Base-by-base conservation (phyloP, 345 rosid genomes). In the Passiflora organensis region DNA sequence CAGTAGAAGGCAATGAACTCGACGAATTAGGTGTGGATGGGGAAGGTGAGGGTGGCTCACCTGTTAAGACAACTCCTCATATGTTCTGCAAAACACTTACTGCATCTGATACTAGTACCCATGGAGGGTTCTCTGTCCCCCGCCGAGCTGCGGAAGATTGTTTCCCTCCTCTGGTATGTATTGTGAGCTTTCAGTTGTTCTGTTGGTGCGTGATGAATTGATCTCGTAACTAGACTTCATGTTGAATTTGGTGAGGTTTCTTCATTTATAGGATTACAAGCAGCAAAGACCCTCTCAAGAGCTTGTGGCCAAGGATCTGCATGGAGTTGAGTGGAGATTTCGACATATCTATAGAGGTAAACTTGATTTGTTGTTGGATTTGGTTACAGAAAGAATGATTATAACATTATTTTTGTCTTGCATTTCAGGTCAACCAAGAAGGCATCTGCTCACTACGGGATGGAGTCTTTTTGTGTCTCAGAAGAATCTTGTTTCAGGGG, bases 381-480 rank as follows among this genome's bases (percentile, higher is more conserved):
- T 43, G 43, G 10, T 64, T 56, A 13, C 10, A 38, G 51, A 39
- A 62, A 50, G 61, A 24, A 32, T 11, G 4, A 32, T 36, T 10
- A 44, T 54, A 16, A 53, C 24, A 19, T 61, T 42, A 53, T n/a
- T 45, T 58, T 52, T 43, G 48, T 64, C 48, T 50, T 64, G 38
- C 41, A 24, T 69, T 66, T 58, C 75, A 91, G 98, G 98, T 63
- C 98, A 91, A 72, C 98, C 98, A 55, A 88, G 94, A 76, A 74
- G 98, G 70, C 98, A 91, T 82, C 81, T 91, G 49, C 98, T 91
- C 54, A 88, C 96, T 2, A 88, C 96, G 5, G 98, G 96, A 46
- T 91, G 98, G 98, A 91, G 96, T 68, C 64, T 85, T 56, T 91
- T 91, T 51, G 98, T 87, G 64, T 82, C 84, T 72, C 91, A 86